Conservation (phyloP, 148 eudicot species). For the Chenopodium quinoa region DNA sequence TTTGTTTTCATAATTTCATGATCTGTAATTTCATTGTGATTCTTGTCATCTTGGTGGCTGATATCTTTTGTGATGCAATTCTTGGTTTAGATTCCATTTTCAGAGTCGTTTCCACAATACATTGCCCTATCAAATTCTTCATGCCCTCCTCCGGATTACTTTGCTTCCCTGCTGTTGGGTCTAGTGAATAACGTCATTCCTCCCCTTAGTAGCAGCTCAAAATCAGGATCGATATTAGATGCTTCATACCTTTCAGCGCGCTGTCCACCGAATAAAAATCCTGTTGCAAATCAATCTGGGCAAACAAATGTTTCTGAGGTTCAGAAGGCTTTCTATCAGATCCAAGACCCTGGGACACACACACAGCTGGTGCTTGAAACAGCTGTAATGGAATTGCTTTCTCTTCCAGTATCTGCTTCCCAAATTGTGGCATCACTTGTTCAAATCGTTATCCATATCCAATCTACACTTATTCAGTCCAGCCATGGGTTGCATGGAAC, state of each 20-base stretch:
- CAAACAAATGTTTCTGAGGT: constrained; percentile 53
- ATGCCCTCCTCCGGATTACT: constrained; percentile 88
- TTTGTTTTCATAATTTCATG: neutral
- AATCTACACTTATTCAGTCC: constrained; percentile 86
- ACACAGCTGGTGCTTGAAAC: constrained; percentile 95
- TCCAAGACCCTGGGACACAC: constrained; percentile 94
- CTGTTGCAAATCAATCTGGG: constrained; percentile 53
- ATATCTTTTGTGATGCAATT: constrained; percentile 14
- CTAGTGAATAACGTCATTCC: constrained; percentile 89
- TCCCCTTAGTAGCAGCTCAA: constrained; percentile 62
- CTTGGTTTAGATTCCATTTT: constrained; percentile 78
- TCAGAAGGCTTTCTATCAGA: constrained; percentile 87
- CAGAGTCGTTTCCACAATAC: constrained; percentile 87
- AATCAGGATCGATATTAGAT: constrained; percentile 52
- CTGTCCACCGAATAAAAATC: constrained; percentile 49
- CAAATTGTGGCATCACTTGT: constrained; percentile 80
- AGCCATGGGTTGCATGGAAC: constrained; percentile 71
- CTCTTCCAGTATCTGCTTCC: constrained; percentile 83
- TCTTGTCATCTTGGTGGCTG: constrained; percentile 11
- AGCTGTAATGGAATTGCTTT: constrained; percentile 88
- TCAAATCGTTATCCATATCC: constrained; percentile 83
- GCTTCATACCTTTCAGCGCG: constrained; percentile 40
- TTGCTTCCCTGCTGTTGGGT: constrained; percentile 73
- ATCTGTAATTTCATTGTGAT: neutral
- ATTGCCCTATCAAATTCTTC: constrained; percentile 63